These are phyloP conservation scores for Guillardia theta DNA, from an alignment of 78 protist species.

Conservation along the genomic window DNA sequence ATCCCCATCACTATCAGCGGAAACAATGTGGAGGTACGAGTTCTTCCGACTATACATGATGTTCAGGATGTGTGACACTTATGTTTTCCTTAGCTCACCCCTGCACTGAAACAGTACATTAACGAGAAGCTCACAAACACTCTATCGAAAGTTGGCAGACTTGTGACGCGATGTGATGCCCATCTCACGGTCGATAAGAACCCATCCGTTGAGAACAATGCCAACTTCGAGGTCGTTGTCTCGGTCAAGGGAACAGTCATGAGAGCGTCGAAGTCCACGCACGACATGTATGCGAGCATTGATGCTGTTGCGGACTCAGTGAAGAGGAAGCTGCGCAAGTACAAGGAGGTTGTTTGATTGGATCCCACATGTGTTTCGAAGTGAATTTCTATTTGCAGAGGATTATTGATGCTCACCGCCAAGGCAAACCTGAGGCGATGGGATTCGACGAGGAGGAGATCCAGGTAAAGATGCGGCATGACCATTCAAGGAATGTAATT, in stretches of 20 bases:
- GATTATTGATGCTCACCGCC: neutral
- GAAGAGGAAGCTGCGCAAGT: slow-evolving; percentile 47
- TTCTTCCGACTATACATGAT: neutral
- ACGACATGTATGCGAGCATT: slow-evolving; percentile 39
- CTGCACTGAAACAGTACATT: neutral
- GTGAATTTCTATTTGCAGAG: neutral
- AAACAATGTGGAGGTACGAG: slow-evolving; percentile 31
- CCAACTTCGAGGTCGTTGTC: neutral
- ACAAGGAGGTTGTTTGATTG: slow-evolving; percentile 25
- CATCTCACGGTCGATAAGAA: neutral
- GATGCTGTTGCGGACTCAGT: slow-evolving; percentile 34
- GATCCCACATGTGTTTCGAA: neutral
- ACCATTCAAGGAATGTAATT: neutral
- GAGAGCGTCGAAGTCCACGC: neutral
- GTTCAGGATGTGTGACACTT: neutral
- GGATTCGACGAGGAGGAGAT: neutral
- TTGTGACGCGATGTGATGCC: neutral
- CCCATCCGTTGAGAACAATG: neutral
- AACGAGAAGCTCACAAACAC: neutral
- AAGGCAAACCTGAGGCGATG: neutral
- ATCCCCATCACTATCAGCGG: slow-evolving; percentile 24
- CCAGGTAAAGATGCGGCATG: neutral
- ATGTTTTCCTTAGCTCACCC: neutral
- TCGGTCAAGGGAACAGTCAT: neutral
- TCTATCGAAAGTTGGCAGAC: neutral